Conservation (phyloP, 1,284 basidiomycete genomes). For the Pseudozyma flocculosa region DNA sequence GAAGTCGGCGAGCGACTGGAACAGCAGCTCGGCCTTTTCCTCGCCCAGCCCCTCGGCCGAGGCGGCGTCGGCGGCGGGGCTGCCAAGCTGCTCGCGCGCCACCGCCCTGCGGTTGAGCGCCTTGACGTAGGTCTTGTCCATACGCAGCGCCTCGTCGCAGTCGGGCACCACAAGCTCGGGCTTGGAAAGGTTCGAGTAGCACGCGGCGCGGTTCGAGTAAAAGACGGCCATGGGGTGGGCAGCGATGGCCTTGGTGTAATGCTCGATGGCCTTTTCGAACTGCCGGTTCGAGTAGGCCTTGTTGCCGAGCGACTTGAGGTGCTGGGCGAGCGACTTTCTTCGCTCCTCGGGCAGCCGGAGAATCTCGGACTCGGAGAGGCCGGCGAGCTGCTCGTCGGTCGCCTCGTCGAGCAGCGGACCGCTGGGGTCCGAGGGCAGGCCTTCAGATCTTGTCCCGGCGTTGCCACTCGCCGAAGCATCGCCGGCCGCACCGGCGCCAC, state of each 20-base stretch:
- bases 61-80: constrained; percentile 72
- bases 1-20: constrained; percentile 67
- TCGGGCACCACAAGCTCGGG: constrained; percentile 84
- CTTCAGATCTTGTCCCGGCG: constrained; percentile 18
- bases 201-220: constrained; percentile 96
- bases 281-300: constrained; percentile 78
- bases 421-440: constrained; percentile 20
- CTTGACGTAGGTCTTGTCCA: constrained; percentile 87
- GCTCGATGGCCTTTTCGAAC: constrained; percentile 74
- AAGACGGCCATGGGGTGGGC: constrained; percentile 90
- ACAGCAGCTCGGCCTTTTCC: constrained; percentile 38
- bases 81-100: constrained; percentile 77
- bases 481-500: constrained; percentile 5
- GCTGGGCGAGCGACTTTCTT: constrained; percentile 71
- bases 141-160: constrained; percentile 81
- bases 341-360: constrained; percentile 42
- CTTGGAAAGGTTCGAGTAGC: constrained; percentile 86
- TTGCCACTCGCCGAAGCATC: constrained; percentile 11
- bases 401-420: constrained; percentile 55
- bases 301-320: constrained; percentile 87
- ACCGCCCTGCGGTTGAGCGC: constrained; percentile 89
- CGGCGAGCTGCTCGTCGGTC: constrained; percentile 45
- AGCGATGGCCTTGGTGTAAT: constrained; percentile 78
- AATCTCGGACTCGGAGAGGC: constrained; percentile 46
- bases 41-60: constrained; percentile 45